phyloP scores from a whole-genome alignment of 306 rosid genomes.

The Prosopis cineraria region DNA sequence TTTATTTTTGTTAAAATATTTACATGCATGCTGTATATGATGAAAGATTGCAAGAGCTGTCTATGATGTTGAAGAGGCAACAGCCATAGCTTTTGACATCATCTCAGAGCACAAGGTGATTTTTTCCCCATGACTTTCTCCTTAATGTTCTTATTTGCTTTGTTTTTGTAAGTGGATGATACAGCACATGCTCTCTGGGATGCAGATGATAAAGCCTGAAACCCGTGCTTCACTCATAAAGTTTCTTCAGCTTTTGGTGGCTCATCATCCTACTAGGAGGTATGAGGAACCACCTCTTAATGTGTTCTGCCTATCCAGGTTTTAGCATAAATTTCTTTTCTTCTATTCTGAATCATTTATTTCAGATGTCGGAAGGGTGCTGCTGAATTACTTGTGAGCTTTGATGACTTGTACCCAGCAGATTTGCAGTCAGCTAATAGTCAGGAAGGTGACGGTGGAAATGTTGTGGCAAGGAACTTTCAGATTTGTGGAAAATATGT shows the following conservation, averaged over 20 bases:
- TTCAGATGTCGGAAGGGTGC: constrained; percentile 94
- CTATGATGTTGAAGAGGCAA: constrained; percentile 98
- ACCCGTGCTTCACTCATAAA: constrained; percentile 81
- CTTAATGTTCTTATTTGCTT: constrained; percentile 20
- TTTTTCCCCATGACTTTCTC: neutral
- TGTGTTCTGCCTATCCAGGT: constrained; percentile 18
- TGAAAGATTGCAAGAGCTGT: constrained; percentile 85
- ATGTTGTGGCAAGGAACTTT: constrained; percentile 47
- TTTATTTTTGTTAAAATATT: constrained; percentile 37
- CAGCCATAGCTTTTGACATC: constrained; percentile 79
- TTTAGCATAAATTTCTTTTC: constrained; percentile 14
- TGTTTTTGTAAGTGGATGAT: constrained; percentile 13
- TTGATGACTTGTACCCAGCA: constrained; percentile 77
- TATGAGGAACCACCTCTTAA: constrained; percentile 31
- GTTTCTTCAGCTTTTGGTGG: constrained; percentile 88
- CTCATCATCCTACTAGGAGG: constrained; percentile 96
- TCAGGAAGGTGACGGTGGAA: constrained; percentile 45
- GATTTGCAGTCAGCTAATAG: constrained; percentile 43
- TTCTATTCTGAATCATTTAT: constrained; percentile 34
- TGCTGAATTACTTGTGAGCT: constrained; percentile 84
- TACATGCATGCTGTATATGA: constrained; percentile 38
- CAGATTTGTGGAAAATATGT: constrained; percentile 90
- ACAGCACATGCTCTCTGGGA: constrained; percentile 25
- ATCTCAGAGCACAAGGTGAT: constrained; percentile 78
- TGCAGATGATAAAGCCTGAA: constrained; percentile 83